Evolutionary conservation across 192 early-diverging fungal species (phyloP).

Genomic region (Gaertneriomyces semiglobifer): DNA sequence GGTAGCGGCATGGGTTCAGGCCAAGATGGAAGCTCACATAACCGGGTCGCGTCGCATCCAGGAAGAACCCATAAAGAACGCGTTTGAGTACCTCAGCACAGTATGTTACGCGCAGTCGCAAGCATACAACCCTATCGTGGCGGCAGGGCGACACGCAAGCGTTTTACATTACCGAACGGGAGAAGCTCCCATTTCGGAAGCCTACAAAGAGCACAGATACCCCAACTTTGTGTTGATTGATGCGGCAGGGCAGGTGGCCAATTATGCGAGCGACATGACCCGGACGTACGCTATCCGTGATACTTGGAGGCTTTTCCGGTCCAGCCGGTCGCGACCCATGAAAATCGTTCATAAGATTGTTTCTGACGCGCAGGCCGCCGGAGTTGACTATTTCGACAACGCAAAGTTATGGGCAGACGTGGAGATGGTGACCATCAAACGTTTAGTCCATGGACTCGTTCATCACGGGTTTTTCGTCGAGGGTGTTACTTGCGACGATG

Average conservation of each 20-base stretch:
- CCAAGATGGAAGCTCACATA: constrained; percentile 31
- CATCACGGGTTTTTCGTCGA: not conserved
- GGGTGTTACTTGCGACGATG: not conserved
- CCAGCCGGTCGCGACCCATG: constrained; percentile 41
- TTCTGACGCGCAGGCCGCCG: constrained; percentile 68
- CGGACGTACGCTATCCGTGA: constrained; percentile 52
- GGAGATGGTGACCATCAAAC: constrained; percentile 64
- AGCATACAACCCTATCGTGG: constrained; percentile 83
- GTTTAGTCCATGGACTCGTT: not conserved
- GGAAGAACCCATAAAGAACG: no score
- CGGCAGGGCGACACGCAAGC: constrained; percentile 71
- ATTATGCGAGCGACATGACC: constrained; percentile 88
- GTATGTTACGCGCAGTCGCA: constrained; percentile 65
- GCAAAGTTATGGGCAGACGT: constrained; percentile 32
- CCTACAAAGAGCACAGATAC: constrained; percentile 1
- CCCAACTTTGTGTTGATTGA: constrained; percentile 76
- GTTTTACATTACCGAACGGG: constrained; percentile 86
- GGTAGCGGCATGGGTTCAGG: constrained; percentile 42
- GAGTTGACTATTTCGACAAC: constrained; percentile 48
- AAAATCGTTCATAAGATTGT: constrained; percentile 66
- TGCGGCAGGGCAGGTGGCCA: constrained; percentile 72
- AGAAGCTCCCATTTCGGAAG: constrained; percentile 39
- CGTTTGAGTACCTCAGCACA: constrained; percentile 61
- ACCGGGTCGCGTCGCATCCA: no score
- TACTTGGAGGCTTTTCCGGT: not conserved